Conservation (phyloP, 768 basidiomycete genomes). For the Pisolithus tinctorius region DNA sequence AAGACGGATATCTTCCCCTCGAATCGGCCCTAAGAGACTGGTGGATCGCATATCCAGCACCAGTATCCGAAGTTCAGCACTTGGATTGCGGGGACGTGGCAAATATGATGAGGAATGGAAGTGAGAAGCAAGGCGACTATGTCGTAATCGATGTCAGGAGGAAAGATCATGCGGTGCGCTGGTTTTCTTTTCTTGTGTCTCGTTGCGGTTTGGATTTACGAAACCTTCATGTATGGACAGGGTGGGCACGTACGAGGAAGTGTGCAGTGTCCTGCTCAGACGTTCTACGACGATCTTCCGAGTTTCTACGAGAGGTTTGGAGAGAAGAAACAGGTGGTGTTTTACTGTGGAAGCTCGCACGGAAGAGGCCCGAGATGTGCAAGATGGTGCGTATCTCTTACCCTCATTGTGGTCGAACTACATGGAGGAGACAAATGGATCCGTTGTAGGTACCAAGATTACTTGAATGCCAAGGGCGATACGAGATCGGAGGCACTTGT, state of each 20-base stretch:
- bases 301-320: slow-evolving; percentile 36
- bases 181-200: neutral
- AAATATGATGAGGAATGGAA: slow-evolving; percentile 16
- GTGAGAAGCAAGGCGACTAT: slow-evolving; percentile 16
- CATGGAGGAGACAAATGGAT: neutral
- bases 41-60: slow-evolving; percentile 50
- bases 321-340: slow-evolving; percentile 38
- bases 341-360: slow-evolving; percentile 47
- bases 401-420: neutral
- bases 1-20: slow-evolving; percentile 1
- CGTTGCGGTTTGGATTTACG: neutral
- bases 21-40: slow-evolving; percentile 31
- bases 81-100: slow-evolving; percentile 35
- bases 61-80: slow-evolving; percentile 23
- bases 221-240: slow-evolving; percentile 21
- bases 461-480: slow-evolving; percentile 28
- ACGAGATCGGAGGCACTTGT: slow-evolving; percentile 34
- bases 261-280: slow-evolving; percentile 41
- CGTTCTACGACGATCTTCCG: slow-evolving; percentile 40
- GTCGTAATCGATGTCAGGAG: slow-evolving; percentile 46
- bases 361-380: slow-evolving; percentile 51
- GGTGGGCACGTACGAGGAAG: slow-evolving; percentile 50
- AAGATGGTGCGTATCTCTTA: slow-evolving; percentile 37
- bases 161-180: slow-evolving; percentile 39
- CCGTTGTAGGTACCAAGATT: slow-evolving; percentile 42